Base-by-base conservation (phyloP, 441 rosid genomes). In the Geranium incanum region DNA sequence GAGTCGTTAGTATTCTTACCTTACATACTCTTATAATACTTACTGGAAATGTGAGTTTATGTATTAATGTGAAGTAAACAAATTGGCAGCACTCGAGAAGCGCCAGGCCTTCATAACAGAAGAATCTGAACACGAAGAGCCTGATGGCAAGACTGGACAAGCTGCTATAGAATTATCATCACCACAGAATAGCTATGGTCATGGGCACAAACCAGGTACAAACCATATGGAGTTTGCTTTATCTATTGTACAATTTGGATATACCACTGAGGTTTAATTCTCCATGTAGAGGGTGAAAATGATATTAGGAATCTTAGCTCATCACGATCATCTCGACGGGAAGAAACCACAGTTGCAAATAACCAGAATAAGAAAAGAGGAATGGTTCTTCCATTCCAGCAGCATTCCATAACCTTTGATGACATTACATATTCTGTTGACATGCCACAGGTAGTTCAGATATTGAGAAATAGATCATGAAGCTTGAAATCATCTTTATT, bases 341-440 rank as follows among this genome's bases (percentile, higher is more conserved):
- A 23, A 23, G 33, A 23, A 23, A 23, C 33, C 41, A 75, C 74
- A 77, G 83, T 36, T 5, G 80, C 77, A 45, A 73, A 69, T 0
- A 65, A 66, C 11, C 37, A 64, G 13, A 78, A 77, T 21, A 74
- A 74, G 68, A 88, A 83, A 68, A 86, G 69, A 78, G 98, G 97
- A 77, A 88, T 88, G 93, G 85, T 92, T 76, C 91, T 94, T 81
- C 97, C 97, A 50, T 94, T 94, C 78, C 83, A 84, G 75, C 95
- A 88, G 36, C 88, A 82, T 77, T 88, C 87, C 3, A 78, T 94
- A 12, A 81, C 90, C n/a, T 89, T 91, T 37, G 85, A 86, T 71
- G 75, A 85, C 3, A 77, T 89, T 68, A 55, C 69, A 68, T 91
- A 91, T 81, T 82, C 88, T 5, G 84, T 88, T 36, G 89, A 87